phyloP scores from a whole-genome alignment of 306 rosid genomes.

The Cajanus cajan region DNA sequence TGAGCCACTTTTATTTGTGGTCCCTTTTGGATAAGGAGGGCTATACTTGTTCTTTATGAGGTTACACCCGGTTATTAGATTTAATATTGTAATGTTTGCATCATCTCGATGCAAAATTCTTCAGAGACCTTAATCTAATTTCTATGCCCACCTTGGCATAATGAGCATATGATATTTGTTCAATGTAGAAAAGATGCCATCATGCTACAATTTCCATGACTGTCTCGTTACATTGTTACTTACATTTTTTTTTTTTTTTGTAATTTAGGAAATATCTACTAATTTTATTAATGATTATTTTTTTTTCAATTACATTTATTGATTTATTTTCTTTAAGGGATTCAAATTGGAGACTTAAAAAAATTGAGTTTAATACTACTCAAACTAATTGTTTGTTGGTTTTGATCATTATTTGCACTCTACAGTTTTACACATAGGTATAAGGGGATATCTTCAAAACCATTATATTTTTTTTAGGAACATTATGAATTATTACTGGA shows the following conservation, averaged over 20 bases:
- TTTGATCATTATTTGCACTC: neutral
- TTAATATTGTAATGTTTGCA: conserved; percentile 45
- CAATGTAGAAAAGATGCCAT: conserved; percentile 1
- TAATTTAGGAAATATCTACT: too few relatives aligned
- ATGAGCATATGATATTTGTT: conserved; percentile 25
- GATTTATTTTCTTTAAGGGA: too few relatives aligned
- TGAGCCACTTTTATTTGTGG: conserved; percentile 20
- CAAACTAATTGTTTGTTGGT: too few relatives aligned
- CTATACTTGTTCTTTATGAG: conserved; percentile 22
- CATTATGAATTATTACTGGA: neutral
- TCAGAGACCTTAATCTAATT: conserved; percentile 29
- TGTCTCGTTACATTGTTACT: neutral
- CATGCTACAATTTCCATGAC: neutral
- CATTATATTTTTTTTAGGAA: too few relatives aligned
- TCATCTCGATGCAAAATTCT: conserved; percentile 47
- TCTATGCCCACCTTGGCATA: conserved; percentile 26
- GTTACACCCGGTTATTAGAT: conserved; percentile 26
- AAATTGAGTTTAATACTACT: too few relatives aligned
- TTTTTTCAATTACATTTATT: too few relatives aligned
- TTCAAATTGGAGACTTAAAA: too few relatives aligned
- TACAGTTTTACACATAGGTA: neutral
- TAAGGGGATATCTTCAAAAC: neutral
- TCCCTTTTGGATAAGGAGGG: conserved; percentile 22
- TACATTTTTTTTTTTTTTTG: neutral
- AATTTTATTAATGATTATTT: too few relatives aligned